phyloP scores from a whole-genome alignment of 2,329 filamentous ascomycete species.

The Keithomyces neogunnii region DNA sequence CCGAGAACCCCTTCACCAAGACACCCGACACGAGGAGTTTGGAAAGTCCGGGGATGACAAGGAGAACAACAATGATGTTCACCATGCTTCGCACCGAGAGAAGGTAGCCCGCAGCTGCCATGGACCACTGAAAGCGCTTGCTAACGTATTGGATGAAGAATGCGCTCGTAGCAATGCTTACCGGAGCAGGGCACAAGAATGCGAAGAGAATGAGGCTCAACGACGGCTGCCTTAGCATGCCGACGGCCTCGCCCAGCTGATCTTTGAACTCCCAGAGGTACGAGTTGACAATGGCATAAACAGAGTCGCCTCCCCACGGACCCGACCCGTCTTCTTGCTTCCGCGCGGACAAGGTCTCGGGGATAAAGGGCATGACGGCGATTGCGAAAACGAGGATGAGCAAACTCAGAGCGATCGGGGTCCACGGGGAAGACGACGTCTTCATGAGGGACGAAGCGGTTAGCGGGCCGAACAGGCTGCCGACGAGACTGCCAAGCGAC shows the following conservation, averaged over 20 bases:
- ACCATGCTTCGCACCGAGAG: slow-evolving; percentile 14
- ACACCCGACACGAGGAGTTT: slow-evolving; percentile 4
- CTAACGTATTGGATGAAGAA: slow-evolving; percentile 18
- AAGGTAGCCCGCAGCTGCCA: slow-evolving; percentile 15
- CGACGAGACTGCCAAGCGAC: slow-evolving; percentile 5
- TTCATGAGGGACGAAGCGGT: slow-evolving; percentile 8
- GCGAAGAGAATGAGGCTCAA: slow-evolving; percentile 7
- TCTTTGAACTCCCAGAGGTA: slow-evolving; percentile 1
- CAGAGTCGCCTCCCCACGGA: not conserved
- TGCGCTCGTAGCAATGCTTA: slow-evolving; percentile 8
- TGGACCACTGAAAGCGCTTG: slow-evolving; percentile 15
- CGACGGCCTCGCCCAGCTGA: slow-evolving; percentile 2
- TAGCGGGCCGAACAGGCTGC: slow-evolving; percentile 4
- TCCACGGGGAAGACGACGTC: slow-evolving; percentile 4
- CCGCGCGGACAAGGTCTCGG: slow-evolving; percentile 5
- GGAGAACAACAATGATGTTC: slow-evolving; percentile 11
- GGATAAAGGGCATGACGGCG: slow-evolving; percentile 4
- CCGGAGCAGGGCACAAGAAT: slow-evolving; percentile 11
- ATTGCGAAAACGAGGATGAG: not conserved
- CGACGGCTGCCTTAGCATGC: slow-evolving; percentile 4
- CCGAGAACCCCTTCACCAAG: slow-evolving; percentile 4
- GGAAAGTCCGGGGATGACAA: slow-evolving; percentile 11
- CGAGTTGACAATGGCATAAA: not conserved
- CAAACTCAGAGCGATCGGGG: not conserved
- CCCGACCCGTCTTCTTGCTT: slow-evolving; percentile 1